Evolutionary conservation across 176 grass and related monocot genomes (phyloP).

Genomic region (Oryza meridionalis): DNA sequence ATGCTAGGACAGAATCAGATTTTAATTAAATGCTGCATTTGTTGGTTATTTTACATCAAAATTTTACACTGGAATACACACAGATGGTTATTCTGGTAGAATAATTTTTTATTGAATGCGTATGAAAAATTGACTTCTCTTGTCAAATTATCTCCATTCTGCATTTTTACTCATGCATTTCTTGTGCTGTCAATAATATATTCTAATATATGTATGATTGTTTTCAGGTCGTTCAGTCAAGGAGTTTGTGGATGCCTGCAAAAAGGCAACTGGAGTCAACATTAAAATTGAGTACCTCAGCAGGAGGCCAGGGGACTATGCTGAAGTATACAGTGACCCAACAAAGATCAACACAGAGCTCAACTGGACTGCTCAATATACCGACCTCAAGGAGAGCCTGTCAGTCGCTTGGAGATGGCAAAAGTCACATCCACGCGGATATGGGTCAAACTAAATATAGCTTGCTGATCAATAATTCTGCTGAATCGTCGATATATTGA

Average conservation of each 20-base stretch:
- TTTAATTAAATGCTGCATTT: slow-evolving; percentile 2
- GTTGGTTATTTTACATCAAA: slow-evolving; percentile 24
- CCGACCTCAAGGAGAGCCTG: slow-evolving; percentile 65
- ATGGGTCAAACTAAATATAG: slow-evolving; percentile 46
- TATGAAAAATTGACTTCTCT: neutral
- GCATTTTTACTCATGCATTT: neutral
- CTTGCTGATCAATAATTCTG: slow-evolving; percentile 38
- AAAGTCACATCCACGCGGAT: slow-evolving; percentile 62
- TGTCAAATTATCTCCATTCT: neutral
- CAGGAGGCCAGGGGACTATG: slow-evolving; percentile 82
- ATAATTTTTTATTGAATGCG: slow-evolving; percentile 13
- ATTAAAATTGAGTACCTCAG: slow-evolving; percentile 75
- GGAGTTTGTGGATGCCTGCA: slow-evolving; percentile 85
- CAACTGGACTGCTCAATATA: slow-evolving; percentile 74
- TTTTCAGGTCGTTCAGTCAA: slow-evolving; percentile 76
- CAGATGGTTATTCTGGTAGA: neutral
- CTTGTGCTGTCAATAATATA: slow-evolving; percentile 8
- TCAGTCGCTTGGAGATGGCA: slow-evolving; percentile 81
- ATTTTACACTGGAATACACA: neutral
- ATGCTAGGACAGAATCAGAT: neutral
- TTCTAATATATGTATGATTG: slow-evolving; percentile 28
- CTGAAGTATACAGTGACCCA: slow-evolving; percentile 82
- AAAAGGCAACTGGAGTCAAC: slow-evolving; percentile 67
- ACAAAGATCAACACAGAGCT: slow-evolving; percentile 75
- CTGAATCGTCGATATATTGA: slow-evolving; percentile 47